Percentiles rank a stretch among this genome's conserved stretches.
Conservation (phyloP, 2,329 filamentous ascomycete genomes). For the Sporothrix inflata region DNA sequence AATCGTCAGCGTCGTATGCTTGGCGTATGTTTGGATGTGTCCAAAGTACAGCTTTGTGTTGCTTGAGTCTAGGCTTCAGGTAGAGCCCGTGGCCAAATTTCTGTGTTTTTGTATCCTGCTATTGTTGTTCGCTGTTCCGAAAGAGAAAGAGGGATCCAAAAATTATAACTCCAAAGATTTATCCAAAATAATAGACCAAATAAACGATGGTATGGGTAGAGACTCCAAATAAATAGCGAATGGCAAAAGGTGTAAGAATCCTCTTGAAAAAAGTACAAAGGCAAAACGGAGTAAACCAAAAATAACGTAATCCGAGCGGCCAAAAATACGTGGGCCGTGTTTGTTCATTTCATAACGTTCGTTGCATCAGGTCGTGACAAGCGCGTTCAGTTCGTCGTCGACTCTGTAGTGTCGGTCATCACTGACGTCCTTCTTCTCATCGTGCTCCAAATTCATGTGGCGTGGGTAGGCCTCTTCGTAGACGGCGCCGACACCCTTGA, state of each 20-base stretch:
- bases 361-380: neutral
- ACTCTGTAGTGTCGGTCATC: neutral
- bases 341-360: neutral
- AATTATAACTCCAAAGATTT: neutral
- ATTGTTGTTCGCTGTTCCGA: neutral
- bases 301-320: neutral
- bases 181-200: slow-evolving; percentile 1
- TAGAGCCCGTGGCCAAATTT: neutral
- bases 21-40: neutral
- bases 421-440: neutral
- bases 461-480: neutral
- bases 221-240: slow-evolving; percentile 7
- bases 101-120: neutral
- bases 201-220: neutral
- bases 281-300: neutral
- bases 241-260: neutral
- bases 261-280: neutral
- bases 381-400: neutral
- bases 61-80: neutral
- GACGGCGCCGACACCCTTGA: slow-evolving; percentile 4
- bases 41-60: neutral
- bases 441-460: neutral
- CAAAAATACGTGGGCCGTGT: neutral
- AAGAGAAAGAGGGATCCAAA: neutral
- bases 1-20: too few relatives aligned